Percentiles rank a stretch among this genome's conserved stretches.
Conservation (phyloP, 108 stramenopile species). For the Cylindrotheca fusiformis region DNA sequence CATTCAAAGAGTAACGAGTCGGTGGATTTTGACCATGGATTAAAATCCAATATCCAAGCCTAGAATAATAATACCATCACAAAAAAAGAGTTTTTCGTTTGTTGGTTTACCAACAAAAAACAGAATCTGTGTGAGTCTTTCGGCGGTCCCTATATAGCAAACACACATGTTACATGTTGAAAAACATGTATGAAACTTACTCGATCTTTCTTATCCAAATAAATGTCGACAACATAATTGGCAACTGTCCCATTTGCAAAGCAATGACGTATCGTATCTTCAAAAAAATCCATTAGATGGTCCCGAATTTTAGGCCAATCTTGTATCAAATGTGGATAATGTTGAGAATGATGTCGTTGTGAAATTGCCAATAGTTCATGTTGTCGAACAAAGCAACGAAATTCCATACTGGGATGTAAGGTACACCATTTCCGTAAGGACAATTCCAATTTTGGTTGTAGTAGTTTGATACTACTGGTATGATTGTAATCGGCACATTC, state of each 20-base stretch:
- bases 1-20: constrained; percentile 82
- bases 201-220: constrained; percentile 75
- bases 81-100: not conserved
- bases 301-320: constrained; percentile 17
- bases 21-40: constrained; percentile 71
- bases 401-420: constrained; percentile 92
- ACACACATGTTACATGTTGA: too few species aligned
- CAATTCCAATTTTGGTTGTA: constrained; percentile 38
- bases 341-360: constrained; percentile 71
- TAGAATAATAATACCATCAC: not conserved
- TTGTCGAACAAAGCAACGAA: constrained; percentile 87
- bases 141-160: too few species aligned
- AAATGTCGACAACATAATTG: constrained; percentile 77
- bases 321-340: constrained; percentile 57
- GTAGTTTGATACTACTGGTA: not conserved
- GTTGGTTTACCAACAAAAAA: too few species aligned
- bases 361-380: constrained; percentile 63
- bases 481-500: constrained; percentile 43
- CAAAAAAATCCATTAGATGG: constrained; percentile 56
- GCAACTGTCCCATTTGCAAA: constrained; percentile 38
- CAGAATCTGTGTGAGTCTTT: too few species aligned
- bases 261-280: constrained; percentile 34
- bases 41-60: constrained; percentile 85
- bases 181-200: too few species aligned
- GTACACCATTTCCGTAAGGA: constrained; percentile 93